Evolutionary conservation across 352 stramenopile genomes (phyloP).

Genomic region (Pythium diclinum): DNA sequence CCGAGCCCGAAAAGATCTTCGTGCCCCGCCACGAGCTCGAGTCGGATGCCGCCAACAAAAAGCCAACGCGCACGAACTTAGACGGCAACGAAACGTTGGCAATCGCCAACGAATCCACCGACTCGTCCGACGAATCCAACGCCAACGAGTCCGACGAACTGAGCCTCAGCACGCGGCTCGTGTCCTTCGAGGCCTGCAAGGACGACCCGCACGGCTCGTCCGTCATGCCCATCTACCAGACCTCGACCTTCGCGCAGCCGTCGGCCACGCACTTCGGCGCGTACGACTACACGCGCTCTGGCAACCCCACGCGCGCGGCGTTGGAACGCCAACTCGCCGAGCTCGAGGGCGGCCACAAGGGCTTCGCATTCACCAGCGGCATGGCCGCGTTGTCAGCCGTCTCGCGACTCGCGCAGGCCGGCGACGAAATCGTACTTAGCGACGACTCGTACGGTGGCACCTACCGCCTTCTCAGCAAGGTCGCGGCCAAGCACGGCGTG

Average conservation of each 20-base stretch:
- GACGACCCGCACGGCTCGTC: constrained; percentile 88
- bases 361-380: constrained; percentile 92
- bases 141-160: constrained; percentile 40
- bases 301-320: constrained; percentile 91
- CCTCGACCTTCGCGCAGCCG: constrained; percentile 87
- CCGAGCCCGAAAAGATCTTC: constrained; percentile 75
- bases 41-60: constrained; percentile 22
- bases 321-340: constrained; percentile 92
- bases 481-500: constrained; percentile 84
- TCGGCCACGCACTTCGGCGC: constrained; percentile 86
- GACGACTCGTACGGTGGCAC: constrained; percentile 97
- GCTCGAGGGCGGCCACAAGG: constrained; percentile 63
- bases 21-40: constrained; percentile 67
- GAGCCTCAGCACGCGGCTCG: constrained; percentile 69
- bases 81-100: constrained; percentile 67
- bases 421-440: constrained; percentile 92
- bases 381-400: constrained; percentile 95
- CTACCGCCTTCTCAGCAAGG: constrained; percentile 88
- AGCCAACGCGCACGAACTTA: constrained; percentile 53
- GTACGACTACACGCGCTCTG: constrained; percentile 94
- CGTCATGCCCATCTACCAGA: constrained; percentile 93
- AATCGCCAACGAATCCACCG: constrained; percentile 33
- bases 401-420: constrained; percentile 83
- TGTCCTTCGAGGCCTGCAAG: constrained; percentile 80
- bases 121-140: constrained; percentile 22